These are phyloP conservation scores for Pestalotiopsis sp. DNA, from an alignment of 2,329 filamentous ascomycete genomes.

Conservation along the genomic window DNA sequence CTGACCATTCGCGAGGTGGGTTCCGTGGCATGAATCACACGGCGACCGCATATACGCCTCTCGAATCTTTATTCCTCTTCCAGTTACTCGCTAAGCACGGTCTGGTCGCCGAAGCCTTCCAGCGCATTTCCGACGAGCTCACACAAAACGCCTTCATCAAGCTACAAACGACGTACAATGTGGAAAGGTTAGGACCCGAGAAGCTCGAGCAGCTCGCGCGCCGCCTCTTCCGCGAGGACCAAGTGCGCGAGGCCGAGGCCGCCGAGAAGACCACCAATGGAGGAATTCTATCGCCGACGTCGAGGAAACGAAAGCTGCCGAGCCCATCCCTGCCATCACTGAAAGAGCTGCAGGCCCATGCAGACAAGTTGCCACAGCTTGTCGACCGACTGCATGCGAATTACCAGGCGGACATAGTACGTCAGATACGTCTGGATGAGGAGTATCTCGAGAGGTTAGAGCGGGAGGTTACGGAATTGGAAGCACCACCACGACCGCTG, in stretches of 20 bases:
- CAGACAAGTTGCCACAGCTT: conserved; percentile 68
- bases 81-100: conserved; percentile 73
- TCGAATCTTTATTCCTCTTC: conserved; percentile 85
- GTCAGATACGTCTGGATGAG: conserved; percentile 75
- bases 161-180: conserved; percentile 70
- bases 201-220: conserved; percentile 79
- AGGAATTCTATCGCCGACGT: conserved; percentile 51
- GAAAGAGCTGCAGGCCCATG: conserved; percentile 65
- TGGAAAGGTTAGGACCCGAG: conserved; percentile 71
- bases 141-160: conserved; percentile 73
- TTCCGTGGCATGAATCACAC: conserved; percentile 56
- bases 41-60: conserved; percentile 71
- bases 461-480: conserved; percentile 67
- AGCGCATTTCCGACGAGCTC: conserved; percentile 71
- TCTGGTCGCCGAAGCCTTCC: conserved; percentile 65
- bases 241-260: conserved; percentile 50
- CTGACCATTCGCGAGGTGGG: conserved; percentile 57
- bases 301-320: conserved; percentile 74
- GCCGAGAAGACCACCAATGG: conserved; percentile 37
- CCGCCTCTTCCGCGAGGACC: conserved; percentile 72
- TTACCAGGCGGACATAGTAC: conserved; percentile 70
- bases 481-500: conserved; percentile 37
- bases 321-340: conserved; percentile 64
- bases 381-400: conserved; percentile 73
- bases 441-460: conserved; percentile 62